These are phyloP conservation scores for Leonotis leonurus DNA, from an alignment of 257 asterid genomes.

Conservation along the genomic window DNA sequence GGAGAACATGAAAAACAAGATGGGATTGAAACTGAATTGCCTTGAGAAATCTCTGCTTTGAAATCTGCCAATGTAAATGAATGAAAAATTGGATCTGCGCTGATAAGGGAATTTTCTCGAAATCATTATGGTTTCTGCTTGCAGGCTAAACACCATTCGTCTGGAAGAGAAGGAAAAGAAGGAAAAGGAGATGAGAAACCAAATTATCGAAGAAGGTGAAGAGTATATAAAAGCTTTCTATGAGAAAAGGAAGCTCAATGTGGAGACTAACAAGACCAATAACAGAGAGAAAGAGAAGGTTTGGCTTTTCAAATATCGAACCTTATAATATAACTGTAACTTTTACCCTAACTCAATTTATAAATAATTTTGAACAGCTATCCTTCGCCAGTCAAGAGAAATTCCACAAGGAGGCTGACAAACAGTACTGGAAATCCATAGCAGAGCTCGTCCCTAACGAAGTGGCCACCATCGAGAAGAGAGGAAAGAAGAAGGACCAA, in stretches of 20 bases:
- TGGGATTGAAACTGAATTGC: too few relatives aligned
- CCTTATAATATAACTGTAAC: too few relatives aligned
- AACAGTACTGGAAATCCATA: conserved; percentile 76
- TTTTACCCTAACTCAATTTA: background rate
- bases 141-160: conserved; percentile 80
- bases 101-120: too few relatives aligned
- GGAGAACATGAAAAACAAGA: too few relatives aligned
- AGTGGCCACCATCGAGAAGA: conserved; percentile 70
- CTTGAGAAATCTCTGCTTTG: too few relatives aligned
- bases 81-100: too few relatives aligned
- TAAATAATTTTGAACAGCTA: conserved; percentile 22
- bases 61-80: too few relatives aligned
- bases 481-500: conserved; percentile 75
- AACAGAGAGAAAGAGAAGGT: conserved; percentile 92
- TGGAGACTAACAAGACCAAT: conserved; percentile 68
- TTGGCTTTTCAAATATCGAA: background rate
- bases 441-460: conserved; percentile 75
- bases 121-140: too few relatives aligned
- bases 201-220: conserved; percentile 80
- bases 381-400: conserved; percentile 55
- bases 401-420: conserved; percentile 83
- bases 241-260: conserved; percentile 63
- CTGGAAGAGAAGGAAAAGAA: conserved; percentile 93
- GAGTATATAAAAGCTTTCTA: conserved; percentile 64
- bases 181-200: conserved; percentile 81